Evolutionary conservation across 108 stramenopile species (phyloP), one percentile per base, ranked within the genome.

Genomic region (Skeletonema tropicum): DNA sequence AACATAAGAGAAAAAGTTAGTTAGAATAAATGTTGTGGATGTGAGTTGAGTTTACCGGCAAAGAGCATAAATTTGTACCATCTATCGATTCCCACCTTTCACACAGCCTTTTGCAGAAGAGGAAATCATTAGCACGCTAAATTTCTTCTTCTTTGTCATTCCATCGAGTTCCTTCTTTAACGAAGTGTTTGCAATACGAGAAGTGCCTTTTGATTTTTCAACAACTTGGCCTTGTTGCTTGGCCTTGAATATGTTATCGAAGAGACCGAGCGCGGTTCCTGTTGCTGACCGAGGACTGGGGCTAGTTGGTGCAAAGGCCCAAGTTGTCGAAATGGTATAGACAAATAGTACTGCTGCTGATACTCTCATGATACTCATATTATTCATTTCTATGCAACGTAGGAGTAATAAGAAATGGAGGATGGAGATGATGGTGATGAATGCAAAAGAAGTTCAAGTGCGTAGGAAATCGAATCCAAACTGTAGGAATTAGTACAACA

Each of bases 111-210:
- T 7, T 6, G 52, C 19, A 5, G 21, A 23, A 23, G 52, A 55
- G 19, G 23, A 21, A 25, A 55, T 23, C n/a, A 55, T 55, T 23
- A 55, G 52, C 10, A 55, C 52, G 23, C 52, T 55, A 25, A 55
- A 55, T 23, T 55, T 55, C 52, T 55, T 55, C n/a, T 55, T 55
- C 52, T 55, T 55, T 23, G 23, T 23, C 52, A 55, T 21, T 21
- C 9, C 21, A 55, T 55, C 52, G 10, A 25, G 19, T 23, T 55
- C 23, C 17, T 55, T 55, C 52, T 55, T 55, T 8, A 55, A 15
- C 23, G 52, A 55, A 5, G n/a, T 4, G 19, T 35, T 62, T 49
- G n/a, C 61, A 62, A 3, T 62, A 36, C 19, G 7, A 7, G n/a
- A 5, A 48, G 38, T 17, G n/a, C n/a, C n/a, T 8, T 7, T 52